A percentile compares a stretch with the other conserved stretches of the same genome.
These are phyloP conservation scores for Guyanaporus albipodus DNA, from an alignment of 768 basidiomycete species.

Conservation along the genomic window DNA sequence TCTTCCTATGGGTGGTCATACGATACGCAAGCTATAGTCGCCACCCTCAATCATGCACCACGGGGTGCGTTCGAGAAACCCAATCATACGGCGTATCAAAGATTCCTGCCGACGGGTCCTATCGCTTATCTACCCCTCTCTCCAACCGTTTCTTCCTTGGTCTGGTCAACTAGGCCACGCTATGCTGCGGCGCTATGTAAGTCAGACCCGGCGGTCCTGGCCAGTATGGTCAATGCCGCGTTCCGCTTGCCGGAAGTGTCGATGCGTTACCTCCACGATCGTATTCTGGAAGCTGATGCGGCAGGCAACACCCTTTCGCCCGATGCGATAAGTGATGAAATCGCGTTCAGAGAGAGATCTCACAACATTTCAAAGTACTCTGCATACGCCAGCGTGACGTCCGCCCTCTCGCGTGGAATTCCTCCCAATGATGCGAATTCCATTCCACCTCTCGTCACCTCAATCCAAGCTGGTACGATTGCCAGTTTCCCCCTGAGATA, in stretches of 20 bases:
- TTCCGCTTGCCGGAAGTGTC: constrained; percentile 81
- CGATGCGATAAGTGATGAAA: constrained; percentile 54
- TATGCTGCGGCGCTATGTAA: constrained; percentile 70
- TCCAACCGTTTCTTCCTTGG: constrained; percentile 74
- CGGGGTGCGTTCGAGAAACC: constrained; percentile 56
- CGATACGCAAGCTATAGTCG: constrained; percentile 84
- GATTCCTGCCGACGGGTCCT: constrained; percentile 93
- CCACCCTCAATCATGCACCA: constrained; percentile 74
- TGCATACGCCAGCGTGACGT: constrained; percentile 51
- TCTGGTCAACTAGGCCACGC: constrained; percentile 86
- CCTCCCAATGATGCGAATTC: constrained; percentile 57
- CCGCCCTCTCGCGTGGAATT: constrained; percentile 40
- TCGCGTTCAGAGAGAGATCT: constrained; percentile 68
- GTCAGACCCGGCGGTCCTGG: constrained; percentile 59
- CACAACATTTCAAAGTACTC: constrained; percentile 64
- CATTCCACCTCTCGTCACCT: constrained; percentile 71
- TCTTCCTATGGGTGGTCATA: constrained; percentile 91
- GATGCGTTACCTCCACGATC: constrained; percentile 58
- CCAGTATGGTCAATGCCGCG: constrained; percentile 82
- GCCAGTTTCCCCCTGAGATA: constrained; percentile 91
- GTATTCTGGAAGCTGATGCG: constrained; percentile 52
- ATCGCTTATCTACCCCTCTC: constrained; percentile 93
- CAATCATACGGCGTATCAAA: constrained; percentile 85
- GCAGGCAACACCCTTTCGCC: constrained; percentile 44
- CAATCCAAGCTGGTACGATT: constrained; percentile 65